Percentiles rank a stretch among this genome's conserved stretches.
These are phyloP conservation scores for Smittium mucronatum DNA, from an alignment of 371 early-diverging fungal genomes.

Conservation along the genomic window DNA sequence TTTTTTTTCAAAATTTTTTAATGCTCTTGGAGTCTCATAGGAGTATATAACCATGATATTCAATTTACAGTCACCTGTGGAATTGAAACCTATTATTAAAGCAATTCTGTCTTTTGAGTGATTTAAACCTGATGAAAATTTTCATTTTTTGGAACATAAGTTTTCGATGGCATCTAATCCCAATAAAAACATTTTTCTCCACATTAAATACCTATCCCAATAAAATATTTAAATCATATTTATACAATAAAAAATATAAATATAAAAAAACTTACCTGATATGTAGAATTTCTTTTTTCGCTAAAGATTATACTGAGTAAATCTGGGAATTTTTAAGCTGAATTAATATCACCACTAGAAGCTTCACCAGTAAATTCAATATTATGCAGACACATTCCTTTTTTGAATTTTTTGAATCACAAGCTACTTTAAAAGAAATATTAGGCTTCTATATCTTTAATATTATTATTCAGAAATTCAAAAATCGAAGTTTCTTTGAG, in stretches of 20 bases:
- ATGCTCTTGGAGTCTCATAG: background rate
- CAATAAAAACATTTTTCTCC: background rate
- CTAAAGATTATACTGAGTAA: background rate
- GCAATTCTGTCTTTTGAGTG: background rate
- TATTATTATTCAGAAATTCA: background rate
- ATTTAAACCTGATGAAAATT: background rate
- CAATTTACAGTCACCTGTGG: background rate
- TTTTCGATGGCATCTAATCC: background rate
- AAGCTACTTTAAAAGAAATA: background rate
- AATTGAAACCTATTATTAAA: background rate
- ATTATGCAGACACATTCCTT: background rate
- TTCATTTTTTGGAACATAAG: background rate
- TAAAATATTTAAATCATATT: background rate
- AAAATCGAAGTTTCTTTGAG: background rate
- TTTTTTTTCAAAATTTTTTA: background rate
- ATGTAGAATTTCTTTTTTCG: background rate
- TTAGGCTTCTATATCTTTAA: background rate
- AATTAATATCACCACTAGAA: background rate
- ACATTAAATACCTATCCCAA: background rate
- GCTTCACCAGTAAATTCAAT: background rate
- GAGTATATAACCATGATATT: background rate
- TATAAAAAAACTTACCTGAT: background rate
- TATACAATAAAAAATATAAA: background rate
- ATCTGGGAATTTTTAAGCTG: background rate
- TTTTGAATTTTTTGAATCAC: background rate